Percentiles rank a stretch among this genome's conserved stretches.
Evolutionary conservation across 2,329 filamentous ascomycete genomes (phyloP).

Genomic region (Ustilaginoidea virens): DNA sequence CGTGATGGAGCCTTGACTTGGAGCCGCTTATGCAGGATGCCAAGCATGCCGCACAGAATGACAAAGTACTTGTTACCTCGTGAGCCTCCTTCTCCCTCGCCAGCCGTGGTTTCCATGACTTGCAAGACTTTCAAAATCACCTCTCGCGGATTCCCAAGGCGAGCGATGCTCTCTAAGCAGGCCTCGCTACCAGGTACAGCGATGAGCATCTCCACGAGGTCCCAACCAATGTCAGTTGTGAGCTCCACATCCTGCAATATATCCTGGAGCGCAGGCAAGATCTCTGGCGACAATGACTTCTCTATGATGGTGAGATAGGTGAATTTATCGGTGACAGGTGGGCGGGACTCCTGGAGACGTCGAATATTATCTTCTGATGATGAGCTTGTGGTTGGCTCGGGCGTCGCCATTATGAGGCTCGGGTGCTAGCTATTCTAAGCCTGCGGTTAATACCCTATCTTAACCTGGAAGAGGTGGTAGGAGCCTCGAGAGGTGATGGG

Average conservation of each 20-base stretch:
- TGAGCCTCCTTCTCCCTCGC: slow-evolving; percentile 21
- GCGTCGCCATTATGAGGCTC: slow-evolving; percentile 2
- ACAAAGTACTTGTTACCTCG: slow-evolving; percentile 41
- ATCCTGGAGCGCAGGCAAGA: slow-evolving; percentile 51
- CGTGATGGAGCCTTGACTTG: slow-evolving; percentile 64
- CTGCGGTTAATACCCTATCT: too few species aligned
- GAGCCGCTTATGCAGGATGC: slow-evolving; percentile 57
- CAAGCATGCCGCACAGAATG: slow-evolving; percentile 53
- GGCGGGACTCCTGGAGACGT: slow-evolving; percentile 31
- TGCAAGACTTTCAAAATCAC: slow-evolving; percentile 71
- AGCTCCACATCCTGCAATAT: slow-evolving; percentile 53
- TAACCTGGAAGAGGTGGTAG: too few species aligned
- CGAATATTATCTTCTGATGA: slow-evolving; percentile 24
- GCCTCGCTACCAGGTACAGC: slow-evolving; percentile 50
- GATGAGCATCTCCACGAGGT: slow-evolving; percentile 61
- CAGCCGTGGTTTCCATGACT: slow-evolving; percentile 40
- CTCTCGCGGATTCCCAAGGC: slow-evolving; percentile 65
- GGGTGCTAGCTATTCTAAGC: background rate
- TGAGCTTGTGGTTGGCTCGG: slow-evolving; percentile 11
- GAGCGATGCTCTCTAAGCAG: slow-evolving; percentile 60
- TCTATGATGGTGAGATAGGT: slow-evolving; percentile 70
- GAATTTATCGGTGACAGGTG: slow-evolving; percentile 46
- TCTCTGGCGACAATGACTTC: slow-evolving; percentile 51
- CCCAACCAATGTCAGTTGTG: slow-evolving; percentile 70
- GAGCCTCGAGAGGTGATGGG: too few species aligned